phyloP scores from a whole-genome alignment of 75 land plant species.

The Sequoia sempervirens region DNA sequence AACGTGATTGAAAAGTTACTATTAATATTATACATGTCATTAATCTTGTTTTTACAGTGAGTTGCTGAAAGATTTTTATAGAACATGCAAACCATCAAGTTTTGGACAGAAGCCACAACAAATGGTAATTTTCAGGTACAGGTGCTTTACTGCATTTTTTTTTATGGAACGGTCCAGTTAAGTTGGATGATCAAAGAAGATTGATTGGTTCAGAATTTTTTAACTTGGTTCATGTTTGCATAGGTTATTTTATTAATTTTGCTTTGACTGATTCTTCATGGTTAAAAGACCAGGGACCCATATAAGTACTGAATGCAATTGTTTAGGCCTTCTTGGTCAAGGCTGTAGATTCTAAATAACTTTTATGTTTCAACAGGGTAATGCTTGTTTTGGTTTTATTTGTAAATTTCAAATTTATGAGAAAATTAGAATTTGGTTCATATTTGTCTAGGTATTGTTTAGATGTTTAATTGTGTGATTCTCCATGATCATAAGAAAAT shows the following conservation, averaged over 20 bases:
- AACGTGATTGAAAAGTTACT: not conserved
- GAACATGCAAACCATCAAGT: conserved; percentile 18
- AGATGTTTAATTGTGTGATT: not conserved
- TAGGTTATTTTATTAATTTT: not conserved
- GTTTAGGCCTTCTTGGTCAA: too few species aligned
- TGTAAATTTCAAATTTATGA: not conserved
- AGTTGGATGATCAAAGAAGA: not conserved
- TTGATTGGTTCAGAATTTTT: not conserved
- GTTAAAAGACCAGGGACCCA: too few species aligned
- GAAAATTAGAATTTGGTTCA: not conserved
- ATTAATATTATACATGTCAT: not conserved
- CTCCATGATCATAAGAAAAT: not conserved
- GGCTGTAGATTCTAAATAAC: too few species aligned
- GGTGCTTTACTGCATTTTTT: not conserved
- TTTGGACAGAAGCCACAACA: conserved; percentile 48
- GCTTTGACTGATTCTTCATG: too few species aligned
- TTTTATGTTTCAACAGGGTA: too few species aligned
- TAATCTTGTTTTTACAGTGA: conserved; percentile 35
- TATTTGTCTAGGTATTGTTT: not conserved
- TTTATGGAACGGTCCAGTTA: not conserved
- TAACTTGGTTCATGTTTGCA: not conserved
- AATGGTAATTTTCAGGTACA: conserved; percentile 82
- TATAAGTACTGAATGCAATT: too few species aligned
- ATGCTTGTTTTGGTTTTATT: too few species aligned
- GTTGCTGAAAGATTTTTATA: conserved; percentile 61